Conservation (phyloP, 1,139 yeast species). For the Debaryomyces fabryi region DNA sequence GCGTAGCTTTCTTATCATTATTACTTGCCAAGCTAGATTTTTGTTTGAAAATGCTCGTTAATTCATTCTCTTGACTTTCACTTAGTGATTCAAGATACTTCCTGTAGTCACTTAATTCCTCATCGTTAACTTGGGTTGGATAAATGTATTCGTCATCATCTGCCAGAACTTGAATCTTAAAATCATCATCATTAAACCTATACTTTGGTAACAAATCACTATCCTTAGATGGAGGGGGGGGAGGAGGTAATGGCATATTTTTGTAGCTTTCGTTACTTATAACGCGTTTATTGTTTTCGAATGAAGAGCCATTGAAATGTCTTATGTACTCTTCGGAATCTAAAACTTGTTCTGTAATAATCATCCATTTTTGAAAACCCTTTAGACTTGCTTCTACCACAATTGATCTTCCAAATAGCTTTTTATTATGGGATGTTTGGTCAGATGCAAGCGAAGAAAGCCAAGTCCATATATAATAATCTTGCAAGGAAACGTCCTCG, state of each 20-base stretch:
- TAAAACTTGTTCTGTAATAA: constrained; percentile 69
- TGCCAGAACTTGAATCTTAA: constrained; percentile 9
- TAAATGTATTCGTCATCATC: constrained; percentile 13
- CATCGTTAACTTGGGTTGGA: constrained; percentile 14
- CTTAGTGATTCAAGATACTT: constrained; percentile 13
- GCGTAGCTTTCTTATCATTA: constrained; percentile 1
- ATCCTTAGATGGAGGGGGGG: constrained; percentile 12
- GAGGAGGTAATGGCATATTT: constrained; percentile 34
- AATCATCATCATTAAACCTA: constrained; percentile 19
- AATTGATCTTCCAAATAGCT: constrained; percentile 76
- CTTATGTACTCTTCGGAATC: constrained; percentile 43
- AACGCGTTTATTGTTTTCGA: constrained; percentile 16
- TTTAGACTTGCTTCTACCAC: constrained; percentile 72
- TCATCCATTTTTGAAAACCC: constrained; percentile 84
- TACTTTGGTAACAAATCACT: constrained; percentile 23
- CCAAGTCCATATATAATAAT: constrained; percentile 93
- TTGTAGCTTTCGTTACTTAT: constrained; percentile 24
- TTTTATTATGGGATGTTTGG: constrained; percentile 65
- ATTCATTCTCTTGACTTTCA: constrained; percentile 13
- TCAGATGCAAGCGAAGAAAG: constrained; percentile 75
- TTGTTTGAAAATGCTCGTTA: constrained; percentile 8
- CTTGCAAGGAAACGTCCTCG: constrained; percentile 73
- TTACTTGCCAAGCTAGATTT: constrained; percentile 3
- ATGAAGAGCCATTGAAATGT: constrained; percentile 24
- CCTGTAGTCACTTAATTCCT: constrained; percentile 14